Conservation (phyloP, 768 basidiomycete genomes). For the Amanita inopinata region DNA sequence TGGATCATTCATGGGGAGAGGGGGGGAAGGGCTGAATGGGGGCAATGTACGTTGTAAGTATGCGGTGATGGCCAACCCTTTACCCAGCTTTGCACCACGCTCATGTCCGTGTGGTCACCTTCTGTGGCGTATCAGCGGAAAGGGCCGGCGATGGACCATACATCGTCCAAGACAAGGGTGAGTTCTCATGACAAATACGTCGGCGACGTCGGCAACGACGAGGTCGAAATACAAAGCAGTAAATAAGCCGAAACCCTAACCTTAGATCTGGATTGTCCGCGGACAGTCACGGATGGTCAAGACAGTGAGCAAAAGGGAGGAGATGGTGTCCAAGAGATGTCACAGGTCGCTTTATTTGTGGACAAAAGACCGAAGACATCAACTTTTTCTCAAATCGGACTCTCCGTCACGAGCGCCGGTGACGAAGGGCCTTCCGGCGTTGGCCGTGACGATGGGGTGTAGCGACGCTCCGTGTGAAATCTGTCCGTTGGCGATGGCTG, state of each 20-base stretch:
- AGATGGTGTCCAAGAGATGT: constrained; percentile 1
- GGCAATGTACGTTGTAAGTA: not conserved
- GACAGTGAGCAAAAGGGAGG: not conserved
- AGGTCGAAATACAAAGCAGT: constrained; percentile 1
- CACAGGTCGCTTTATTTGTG: not conserved
- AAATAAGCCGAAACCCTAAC: constrained; percentile 7
- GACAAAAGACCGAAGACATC: not conserved
- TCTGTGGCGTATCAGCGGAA: not conserved
- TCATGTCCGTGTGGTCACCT: not conserved
- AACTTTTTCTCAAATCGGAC: constrained; percentile 27
- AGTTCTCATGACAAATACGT: not conserved
- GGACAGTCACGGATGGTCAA: no score
- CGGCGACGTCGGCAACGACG: constrained; percentile 7
- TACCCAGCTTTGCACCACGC: not conserved
- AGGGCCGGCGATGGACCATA: not conserved
- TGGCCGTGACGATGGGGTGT: constrained; percentile 48
- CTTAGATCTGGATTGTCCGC: not conserved
- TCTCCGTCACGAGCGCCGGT: constrained; percentile 47
- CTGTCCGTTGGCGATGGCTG: constrained; percentile 46
- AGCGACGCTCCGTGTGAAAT: constrained; percentile 48
- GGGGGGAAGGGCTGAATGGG: constrained; percentile 5
- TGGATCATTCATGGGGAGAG: constrained; percentile 17
- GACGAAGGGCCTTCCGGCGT: constrained; percentile 48
- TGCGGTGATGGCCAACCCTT: not conserved
- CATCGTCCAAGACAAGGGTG: not conserved